phyloP scores from a whole-genome alignment of 2,329 filamentous ascomycete species.

The Beauveria brongniartii region DNA sequence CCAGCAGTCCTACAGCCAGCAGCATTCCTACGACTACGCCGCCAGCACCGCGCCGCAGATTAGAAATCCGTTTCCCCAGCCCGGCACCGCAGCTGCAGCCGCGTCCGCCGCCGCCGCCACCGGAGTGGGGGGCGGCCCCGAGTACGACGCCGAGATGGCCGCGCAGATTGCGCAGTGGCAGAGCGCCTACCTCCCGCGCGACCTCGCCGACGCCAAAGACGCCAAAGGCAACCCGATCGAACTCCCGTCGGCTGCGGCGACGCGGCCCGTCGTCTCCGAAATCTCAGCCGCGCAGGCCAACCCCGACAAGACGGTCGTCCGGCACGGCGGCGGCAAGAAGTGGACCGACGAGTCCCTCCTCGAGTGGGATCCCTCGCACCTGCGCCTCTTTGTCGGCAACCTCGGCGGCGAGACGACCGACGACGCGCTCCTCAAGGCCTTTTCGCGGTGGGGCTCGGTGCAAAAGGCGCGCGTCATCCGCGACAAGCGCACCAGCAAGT shows the following conservation, averaged over 20 bases:
- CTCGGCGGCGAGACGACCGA: conserved; percentile 96
- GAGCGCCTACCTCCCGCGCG: conserved; percentile 63
- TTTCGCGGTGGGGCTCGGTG: conserved; percentile 77
- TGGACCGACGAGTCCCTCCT: conserved; percentile 86
- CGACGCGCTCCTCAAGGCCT: conserved; percentile 89
- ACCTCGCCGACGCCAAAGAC: conserved; percentile 33
- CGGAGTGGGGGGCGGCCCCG: conserved; percentile 10
- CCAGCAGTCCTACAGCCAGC: conserved; percentile 31
- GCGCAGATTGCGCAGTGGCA: conserved; percentile 94
- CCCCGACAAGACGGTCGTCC: conserved; percentile 69
- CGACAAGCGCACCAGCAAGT: conserved; percentile 94
- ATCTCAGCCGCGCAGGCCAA: conserved; percentile 38
- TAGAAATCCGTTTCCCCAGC: conserved; percentile 70
- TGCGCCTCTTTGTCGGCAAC: conserved; percentile 93
- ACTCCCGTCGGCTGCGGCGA: conserved; percentile 15
- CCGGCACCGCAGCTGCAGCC: conserved; percentile 34
- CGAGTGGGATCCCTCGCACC: conserved; percentile 93
- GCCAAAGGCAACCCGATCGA: conserved; percentile 13
- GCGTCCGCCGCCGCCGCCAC: conserved; percentile 4
- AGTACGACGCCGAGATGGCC: conserved; percentile 70
- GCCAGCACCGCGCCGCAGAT: conserved; percentile 54
- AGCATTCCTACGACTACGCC: conserved; percentile 28
- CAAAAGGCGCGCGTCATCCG: conserved; percentile 90
- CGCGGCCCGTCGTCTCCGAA: conserved; percentile 15
- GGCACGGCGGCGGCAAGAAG: conserved; percentile 80